Conservation (phyloP, 2,329 filamentous ascomycete species). For the Stromatinia cepivora region DNA sequence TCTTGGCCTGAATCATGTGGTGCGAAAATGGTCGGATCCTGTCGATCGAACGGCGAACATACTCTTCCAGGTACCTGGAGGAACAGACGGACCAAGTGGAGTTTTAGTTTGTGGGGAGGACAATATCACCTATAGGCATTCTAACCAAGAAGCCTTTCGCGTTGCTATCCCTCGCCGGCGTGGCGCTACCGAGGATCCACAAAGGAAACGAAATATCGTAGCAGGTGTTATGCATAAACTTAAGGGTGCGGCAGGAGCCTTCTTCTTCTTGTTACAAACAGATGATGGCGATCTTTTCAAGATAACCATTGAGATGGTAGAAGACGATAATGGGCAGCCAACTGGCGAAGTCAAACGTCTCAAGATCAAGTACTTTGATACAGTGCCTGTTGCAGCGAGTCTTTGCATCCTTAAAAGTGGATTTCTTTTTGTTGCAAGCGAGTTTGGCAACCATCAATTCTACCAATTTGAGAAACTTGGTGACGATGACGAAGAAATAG, state of each 20-base stretch:
- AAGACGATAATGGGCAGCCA: constrained; percentile 73
- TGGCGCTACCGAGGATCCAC: constrained; percentile 87
- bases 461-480: constrained; percentile 98
- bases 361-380: constrained; percentile 98
- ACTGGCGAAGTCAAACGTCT: constrained; percentile 80
- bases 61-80: constrained; percentile 93
- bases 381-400: constrained; percentile 82
- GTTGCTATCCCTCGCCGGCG: constrained; percentile 85
- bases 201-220: constrained; percentile 82
- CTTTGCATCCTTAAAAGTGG: constrained; percentile 94
- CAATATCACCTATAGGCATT: constrained; percentile 95
- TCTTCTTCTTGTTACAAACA: constrained; percentile 94
- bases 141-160: constrained; percentile 85
- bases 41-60: constrained; percentile 88
- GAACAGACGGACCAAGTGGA: constrained; percentile 88
- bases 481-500: constrained; percentile 87
- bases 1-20: constrained; percentile 93
- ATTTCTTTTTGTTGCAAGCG: constrained; percentile 88
- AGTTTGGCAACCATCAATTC: constrained; percentile 90
- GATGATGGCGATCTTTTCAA: constrained; percentile 99
- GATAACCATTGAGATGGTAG: constrained; percentile 85
- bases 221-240: constrained; percentile 97
- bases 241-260: constrained; percentile 76
- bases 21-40: constrained; percentile 92
- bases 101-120: constrained; percentile 94